phyloP scores from a whole-genome alignment of 225 moss, liverwort and hornwort species.

The Straminergon stramineum region DNA sequence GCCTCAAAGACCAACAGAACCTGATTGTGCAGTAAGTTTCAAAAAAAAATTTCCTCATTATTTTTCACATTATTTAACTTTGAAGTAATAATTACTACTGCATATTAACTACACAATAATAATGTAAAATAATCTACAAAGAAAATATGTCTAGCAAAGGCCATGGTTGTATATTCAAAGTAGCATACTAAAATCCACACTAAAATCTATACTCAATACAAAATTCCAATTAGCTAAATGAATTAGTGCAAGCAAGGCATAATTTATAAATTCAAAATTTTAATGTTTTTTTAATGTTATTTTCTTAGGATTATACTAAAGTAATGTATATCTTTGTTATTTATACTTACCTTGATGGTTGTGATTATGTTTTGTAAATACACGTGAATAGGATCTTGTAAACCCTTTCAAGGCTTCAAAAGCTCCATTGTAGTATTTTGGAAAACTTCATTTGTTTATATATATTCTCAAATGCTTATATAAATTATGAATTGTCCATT shows the following conservation, averaged over 20 bases:
- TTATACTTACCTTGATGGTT: neutral
- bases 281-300: neutral
- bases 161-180: too few relatives aligned
- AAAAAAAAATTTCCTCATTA: neutral
- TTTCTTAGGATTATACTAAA: too few relatives aligned
- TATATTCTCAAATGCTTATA: neutral
- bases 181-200: too few relatives aligned
- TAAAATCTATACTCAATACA: too few relatives aligned
- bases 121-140: neutral
- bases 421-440: neutral
- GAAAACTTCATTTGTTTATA: too few relatives aligned
- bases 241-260: too few relatives aligned
- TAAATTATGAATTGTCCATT: neutral
- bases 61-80: neutral
- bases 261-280: neutral
- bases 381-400: too few relatives aligned
- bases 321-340: neutral
- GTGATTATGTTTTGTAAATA: neutral
- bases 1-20: constrained; percentile 82
- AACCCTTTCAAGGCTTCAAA: neutral
- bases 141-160: neutral
- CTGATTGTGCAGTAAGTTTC: constrained; percentile 63
- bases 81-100: neutral
- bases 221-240: too few relatives aligned
- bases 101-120: neutral